These are phyloP conservation scores for thale cress (Arabidopsis thaliana) DNA, from an alignment of 345 rosid species.

Conservation along the genomic window DNA sequence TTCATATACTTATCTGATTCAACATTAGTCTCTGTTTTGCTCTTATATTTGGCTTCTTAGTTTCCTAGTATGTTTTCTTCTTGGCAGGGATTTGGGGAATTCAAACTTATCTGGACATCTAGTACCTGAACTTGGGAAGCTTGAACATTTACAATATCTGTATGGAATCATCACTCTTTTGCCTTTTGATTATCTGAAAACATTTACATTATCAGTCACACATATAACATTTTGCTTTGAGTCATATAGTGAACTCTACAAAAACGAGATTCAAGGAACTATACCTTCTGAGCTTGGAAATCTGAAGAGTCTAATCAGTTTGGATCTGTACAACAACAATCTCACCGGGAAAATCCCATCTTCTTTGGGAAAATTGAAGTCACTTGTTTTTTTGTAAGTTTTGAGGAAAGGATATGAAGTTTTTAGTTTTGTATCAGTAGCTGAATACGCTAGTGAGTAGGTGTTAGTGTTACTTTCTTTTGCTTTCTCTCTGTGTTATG, in stretches of 20 bases:
- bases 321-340: conserved; percentile 90
- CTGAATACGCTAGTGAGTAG: background rate
- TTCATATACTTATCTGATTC: background rate
- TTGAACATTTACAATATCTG: conserved; percentile 87
- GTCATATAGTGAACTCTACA: conserved; percentile 70
- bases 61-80: background rate
- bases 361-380: conserved; percentile 74
- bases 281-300: conserved; percentile 78
- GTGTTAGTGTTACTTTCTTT: background rate
- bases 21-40: background rate
- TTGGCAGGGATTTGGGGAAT: conserved; percentile 83
- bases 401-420: background rate
- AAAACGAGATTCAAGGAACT: conserved; percentile 75
- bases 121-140: conserved; percentile 81
- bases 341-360: conserved; percentile 73
- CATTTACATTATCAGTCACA: too few species aligned
- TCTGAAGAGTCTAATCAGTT: conserved; percentile 77
- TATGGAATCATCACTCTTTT: conserved; percentile 48
- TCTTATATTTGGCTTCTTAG: background rate
- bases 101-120: conserved; percentile 80
- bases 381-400: conserved; percentile 84
- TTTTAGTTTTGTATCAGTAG: background rate
- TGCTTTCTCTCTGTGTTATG: background rate
- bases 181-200: background rate
- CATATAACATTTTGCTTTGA: background rate